Evolutionary conservation across 2,329 filamentous ascomycete genomes (phyloP), one percentile per base, ranked within the genome.

Genomic region (Dothistroma pini): DNA sequence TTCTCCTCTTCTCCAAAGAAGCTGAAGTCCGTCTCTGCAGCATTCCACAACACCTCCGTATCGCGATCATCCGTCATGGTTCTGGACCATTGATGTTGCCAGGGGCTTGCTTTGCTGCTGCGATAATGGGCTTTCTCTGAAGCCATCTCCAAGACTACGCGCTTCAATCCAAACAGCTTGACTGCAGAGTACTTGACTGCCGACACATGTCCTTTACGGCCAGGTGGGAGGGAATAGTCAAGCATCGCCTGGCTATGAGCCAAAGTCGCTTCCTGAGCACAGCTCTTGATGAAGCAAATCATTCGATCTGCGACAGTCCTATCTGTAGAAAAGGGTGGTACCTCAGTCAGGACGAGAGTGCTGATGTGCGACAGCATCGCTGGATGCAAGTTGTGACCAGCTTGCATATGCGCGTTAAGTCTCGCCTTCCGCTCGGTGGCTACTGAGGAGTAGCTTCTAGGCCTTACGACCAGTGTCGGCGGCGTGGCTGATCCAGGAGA

Each of bases 151-250:
- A 87, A 75, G 1, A 86, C 77, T 21, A 87, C 75, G n/a, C 79
- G 78, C 38, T 76, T 76, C 16, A 87, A 73, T 0, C 81, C 81
- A 66, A 87, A 87, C 1, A 84, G 59, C 38, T 68, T 68, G 32
- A 66, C 61, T 1, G 70, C 68, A 14, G 71, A 71, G 32, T 72
- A 75, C 32, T 78, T 78, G 31, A 79, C 74, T 1, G 81, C 78
- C 22, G 82, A 79, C 44, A 75, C 73, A 8, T 76, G 74, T 8
- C 83, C 79, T 62, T 77, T 78, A 51, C 80, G 77, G 1, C 84
- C 84, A 2, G 84, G 84, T n/a, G 84, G 83, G 2, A 86, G 75
- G 0, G 81, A 79, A 66, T 86, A 87, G 56, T 84, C 82, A n/a
- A 81, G 78, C 38, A 74, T 75, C 2, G 84, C 83, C 66, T 82